Evolutionary conservation across 1,284 basidiomycete species (phyloP).

Genomic region (Schizophyllum commune): DNA sequence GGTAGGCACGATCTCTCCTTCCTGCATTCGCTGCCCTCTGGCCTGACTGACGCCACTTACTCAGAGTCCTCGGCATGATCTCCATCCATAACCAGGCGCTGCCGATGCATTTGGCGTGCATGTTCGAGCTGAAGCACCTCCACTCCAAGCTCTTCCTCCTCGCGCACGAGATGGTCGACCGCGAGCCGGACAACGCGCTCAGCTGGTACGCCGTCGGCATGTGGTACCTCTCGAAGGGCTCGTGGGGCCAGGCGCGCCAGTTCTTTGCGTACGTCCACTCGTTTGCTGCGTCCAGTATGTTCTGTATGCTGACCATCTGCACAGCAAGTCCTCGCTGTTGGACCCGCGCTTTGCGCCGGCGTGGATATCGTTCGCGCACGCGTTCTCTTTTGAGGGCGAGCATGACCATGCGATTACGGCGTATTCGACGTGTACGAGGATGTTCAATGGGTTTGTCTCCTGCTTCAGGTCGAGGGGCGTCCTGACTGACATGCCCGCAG

Average conservation of each 20-base stretch:
- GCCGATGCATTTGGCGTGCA: constrained; percentile 93
- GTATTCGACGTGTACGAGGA: constrained; percentile 91
- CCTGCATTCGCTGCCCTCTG: no score
- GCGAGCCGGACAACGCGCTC: constrained; percentile 85
- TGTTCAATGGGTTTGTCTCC: constrained; percentile 79
- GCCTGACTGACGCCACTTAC: background rate
- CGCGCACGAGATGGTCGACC: constrained; percentile 92
- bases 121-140: constrained; percentile 89
- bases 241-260: constrained; percentile 84
- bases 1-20: constrained; percentile 33
- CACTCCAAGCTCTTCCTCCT: constrained; percentile 92
- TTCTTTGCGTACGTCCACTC: constrained; percentile 72
- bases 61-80: constrained; percentile 75
- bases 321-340: constrained; percentile 91
- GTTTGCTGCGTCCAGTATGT: constrained; percentile 2
- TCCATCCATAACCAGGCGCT: constrained; percentile 81
- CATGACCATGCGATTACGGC: constrained; percentile 98
- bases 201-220: constrained; percentile 99
- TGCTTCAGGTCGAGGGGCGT: constrained; percentile 4
- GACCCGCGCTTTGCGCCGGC: constrained; percentile 94
- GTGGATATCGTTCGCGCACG: constrained; percentile 97
- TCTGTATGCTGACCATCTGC: background rate
- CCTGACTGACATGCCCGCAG: constrained; percentile 28
- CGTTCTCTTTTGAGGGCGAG: constrained; percentile 94
- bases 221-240: constrained; percentile 86